Conservation (phyloP, 306 rosid species). For the Adenanthera pavonina region DNA sequence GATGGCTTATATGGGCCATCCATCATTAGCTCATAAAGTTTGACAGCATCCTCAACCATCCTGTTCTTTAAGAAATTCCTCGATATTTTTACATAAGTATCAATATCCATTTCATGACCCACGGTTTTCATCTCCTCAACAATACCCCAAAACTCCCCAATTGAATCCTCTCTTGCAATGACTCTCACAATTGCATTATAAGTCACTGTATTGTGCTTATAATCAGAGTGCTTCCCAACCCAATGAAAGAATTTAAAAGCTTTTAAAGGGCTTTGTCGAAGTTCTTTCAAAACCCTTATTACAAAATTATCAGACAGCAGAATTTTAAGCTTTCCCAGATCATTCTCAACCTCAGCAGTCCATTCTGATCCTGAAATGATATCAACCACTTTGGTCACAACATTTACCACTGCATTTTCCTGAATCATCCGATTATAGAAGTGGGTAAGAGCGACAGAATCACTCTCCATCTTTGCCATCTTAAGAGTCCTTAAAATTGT, state of each 20-base stretch:
- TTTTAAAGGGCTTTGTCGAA: constrained; percentile 55
- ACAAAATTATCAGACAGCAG: constrained; percentile 64
- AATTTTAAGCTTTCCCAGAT: constrained; percentile 53
- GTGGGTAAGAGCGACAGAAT: constrained; percentile 55
- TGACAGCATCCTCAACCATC: constrained; percentile 83
- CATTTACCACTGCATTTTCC: constrained; percentile 61
- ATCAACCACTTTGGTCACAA: constrained; percentile 57
- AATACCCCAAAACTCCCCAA: constrained; percentile 73
- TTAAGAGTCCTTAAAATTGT: constrained; percentile 49
- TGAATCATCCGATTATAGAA: constrained; percentile 58
- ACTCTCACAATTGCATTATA: constrained; percentile 75
- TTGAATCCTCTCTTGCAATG: constrained; percentile 61
- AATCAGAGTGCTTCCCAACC: constrained; percentile 58
- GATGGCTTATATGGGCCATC: constrained; percentile 84
- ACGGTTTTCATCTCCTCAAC: constrained; percentile 69
- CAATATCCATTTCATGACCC: constrained; percentile 72
- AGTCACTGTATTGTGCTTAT: constrained; percentile 61
- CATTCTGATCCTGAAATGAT: constrained; percentile 67
- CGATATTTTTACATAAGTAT: constrained; percentile 72
- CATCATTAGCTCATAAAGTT: constrained; percentile 93
- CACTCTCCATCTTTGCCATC: constrained; percentile 59
- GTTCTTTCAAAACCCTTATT: constrained; percentile 67
- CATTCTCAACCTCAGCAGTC: constrained; percentile 54
- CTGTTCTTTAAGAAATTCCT: constrained; percentile 68
- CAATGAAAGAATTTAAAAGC: constrained; percentile 69